phyloP scores from a whole-genome alignment of 1,284 basidiomycete genomes.

The Naganishia cerealis region DNA sequence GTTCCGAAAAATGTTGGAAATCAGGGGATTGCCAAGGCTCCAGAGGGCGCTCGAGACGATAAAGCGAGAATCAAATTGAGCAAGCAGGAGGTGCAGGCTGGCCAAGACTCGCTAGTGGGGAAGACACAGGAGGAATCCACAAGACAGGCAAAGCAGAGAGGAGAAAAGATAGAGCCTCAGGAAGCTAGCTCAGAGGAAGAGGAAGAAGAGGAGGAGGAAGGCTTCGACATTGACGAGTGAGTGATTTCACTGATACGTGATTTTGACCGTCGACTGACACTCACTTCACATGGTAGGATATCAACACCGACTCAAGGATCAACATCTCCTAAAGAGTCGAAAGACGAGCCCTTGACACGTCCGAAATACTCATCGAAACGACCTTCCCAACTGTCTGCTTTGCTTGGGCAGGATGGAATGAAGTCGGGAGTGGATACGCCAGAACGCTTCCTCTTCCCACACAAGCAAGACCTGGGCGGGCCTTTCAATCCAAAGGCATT shows the following conservation, averaged over 20 bases:
- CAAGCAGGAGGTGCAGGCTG: slow-evolving; percentile 33
- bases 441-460: slow-evolving; percentile 68
- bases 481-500: slow-evolving; percentile 36
- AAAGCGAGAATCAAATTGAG: slow-evolving; percentile 27
- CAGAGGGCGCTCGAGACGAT: slow-evolving; percentile 15
- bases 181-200: slow-evolving; percentile 57
- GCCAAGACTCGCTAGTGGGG: slow-evolving; percentile 49
- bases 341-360: slow-evolving; percentile 49
- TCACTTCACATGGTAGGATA: slow-evolving; percentile 18
- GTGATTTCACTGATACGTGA: slow-evolving; percentile 49
- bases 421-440: slow-evolving; percentile 67
- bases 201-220: slow-evolving; percentile 62
- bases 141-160: slow-evolving; percentile 50
- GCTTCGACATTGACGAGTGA: slow-evolving; percentile 87
- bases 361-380: slow-evolving; percentile 28
- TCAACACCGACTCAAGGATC: slow-evolving; percentile 38
- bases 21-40: slow-evolving; percentile 8
- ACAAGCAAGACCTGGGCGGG: slow-evolving; percentile 60
- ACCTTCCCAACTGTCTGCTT: slow-evolving; percentile 20
- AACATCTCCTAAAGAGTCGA: slow-evolving; percentile 38
- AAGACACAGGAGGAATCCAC: slow-evolving; percentile 54
- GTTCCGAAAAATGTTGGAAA: slow-evolving; percentile 21
- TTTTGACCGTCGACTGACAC: neutral
- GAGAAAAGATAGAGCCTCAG: slow-evolving; percentile 55
- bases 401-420: slow-evolving; percentile 11